Percentiles rank a stretch among this genome's conserved stretches.
phyloP scores from a whole-genome alignment of 2,329 filamentous ascomycete species.

The Trichoderma simmonsii region DNA sequence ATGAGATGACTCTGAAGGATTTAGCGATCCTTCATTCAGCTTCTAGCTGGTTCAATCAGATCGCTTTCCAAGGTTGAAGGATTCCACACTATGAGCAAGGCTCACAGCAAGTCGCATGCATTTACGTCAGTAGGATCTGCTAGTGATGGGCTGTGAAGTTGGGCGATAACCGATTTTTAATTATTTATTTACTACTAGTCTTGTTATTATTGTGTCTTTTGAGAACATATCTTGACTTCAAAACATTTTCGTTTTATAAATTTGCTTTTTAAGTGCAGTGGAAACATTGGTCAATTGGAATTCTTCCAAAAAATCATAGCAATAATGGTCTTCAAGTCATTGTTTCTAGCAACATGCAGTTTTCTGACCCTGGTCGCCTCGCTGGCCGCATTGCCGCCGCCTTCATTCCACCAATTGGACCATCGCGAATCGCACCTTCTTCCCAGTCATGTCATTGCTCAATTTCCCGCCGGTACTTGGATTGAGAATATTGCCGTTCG shows the following conservation, averaged over 20 bases:
- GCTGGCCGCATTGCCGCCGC: background rate
- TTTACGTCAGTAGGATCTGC: background rate
- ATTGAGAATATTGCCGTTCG: background rate
- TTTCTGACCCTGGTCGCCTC: background rate
- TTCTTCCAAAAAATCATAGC: background rate
- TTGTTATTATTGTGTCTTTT: background rate
- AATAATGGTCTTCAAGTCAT: background rate
- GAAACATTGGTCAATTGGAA: background rate
- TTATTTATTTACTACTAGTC: too few relatives aligned
- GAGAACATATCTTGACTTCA: background rate
- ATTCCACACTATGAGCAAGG: background rate
- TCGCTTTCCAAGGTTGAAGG: background rate
- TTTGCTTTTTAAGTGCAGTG: background rate
- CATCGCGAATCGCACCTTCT: background rate
- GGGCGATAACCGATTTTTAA: background rate
- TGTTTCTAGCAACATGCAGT: background rate
- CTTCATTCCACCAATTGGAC: background rate
- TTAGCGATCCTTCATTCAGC: background rate
- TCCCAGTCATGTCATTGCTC: background rate
- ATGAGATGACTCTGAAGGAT: background rate
- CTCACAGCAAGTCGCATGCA: background rate
- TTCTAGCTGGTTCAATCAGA: background rate
- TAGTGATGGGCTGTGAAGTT: background rate
- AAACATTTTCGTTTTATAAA: background rate
- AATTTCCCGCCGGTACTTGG: background rate